Conservation (phyloP, 2,329 filamentous ascomycete genomes). For the Beauveria varroae region DNA sequence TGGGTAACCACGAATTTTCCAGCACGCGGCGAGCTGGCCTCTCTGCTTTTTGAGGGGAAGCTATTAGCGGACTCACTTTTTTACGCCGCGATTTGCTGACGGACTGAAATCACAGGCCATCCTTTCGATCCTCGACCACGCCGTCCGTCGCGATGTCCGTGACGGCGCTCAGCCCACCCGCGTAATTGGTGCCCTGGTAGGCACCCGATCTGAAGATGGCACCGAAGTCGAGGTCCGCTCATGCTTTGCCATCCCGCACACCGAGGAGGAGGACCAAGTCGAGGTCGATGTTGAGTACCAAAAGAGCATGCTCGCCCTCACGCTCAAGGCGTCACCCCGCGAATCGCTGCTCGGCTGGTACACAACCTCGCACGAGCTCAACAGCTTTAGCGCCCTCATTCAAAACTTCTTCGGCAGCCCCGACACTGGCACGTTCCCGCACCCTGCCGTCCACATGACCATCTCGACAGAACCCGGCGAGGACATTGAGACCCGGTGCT, state of each 20-base stretch:
- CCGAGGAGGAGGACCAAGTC: constrained; percentile 96
- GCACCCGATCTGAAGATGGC: constrained; percentile 90
- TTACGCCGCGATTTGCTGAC: background rate
- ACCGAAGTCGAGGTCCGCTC: constrained; percentile 93
- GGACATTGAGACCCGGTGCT: constrained; percentile 84
- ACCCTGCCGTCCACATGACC: constrained; percentile 95
- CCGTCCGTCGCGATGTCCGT: constrained; percentile 70
- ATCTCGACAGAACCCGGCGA: constrained; percentile 83
- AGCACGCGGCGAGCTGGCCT: background rate
- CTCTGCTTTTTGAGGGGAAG: background rate
- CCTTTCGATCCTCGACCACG: constrained; percentile 84
- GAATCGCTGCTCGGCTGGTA: constrained; percentile 97
- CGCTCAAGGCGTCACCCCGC: constrained; percentile 87
- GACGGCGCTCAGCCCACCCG: constrained; percentile 74
- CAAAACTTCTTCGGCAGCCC: constrained; percentile 99
- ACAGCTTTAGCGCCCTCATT: constrained; percentile 93
- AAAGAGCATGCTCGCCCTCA: constrained; percentile 96
- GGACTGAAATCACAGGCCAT: constrained; percentile 41
- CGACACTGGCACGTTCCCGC: constrained; percentile 92
- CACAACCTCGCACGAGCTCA: constrained; percentile 91
- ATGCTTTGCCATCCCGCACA: constrained; percentile 97
- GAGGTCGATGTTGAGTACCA: constrained; percentile 99
- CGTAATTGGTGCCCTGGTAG: constrained; percentile 93
- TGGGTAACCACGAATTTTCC: constrained; percentile 35
- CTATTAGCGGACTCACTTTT: background rate